Evolutionary conservation across 1,284 basidiomycete genomes (phyloP).

Genomic region (Puccinia coronata): DNA sequence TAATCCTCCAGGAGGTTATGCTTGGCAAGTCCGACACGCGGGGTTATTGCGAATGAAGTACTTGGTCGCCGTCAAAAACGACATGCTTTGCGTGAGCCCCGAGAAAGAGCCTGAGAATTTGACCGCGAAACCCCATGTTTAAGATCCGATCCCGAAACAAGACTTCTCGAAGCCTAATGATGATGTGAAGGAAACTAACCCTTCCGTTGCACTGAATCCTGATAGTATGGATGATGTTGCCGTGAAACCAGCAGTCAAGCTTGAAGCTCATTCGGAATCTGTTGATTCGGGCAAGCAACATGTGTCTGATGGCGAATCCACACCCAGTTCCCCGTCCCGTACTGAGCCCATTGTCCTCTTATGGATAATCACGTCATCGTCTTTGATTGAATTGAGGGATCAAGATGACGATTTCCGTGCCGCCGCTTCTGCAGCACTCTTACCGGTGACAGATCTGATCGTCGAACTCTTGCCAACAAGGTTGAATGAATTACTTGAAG

Average conservation of each 20-base stretch:
- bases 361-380: constrained; percentile 26
- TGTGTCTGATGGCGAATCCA: neutral
- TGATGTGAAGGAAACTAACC: constrained; percentile 54
- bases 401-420: constrained; percentile 94
- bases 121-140: neutral
- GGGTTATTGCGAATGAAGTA: constrained; percentile 96
- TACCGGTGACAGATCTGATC: constrained; percentile 79
- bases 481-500: constrained; percentile 71
- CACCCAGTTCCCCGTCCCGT: constrained; percentile 45
- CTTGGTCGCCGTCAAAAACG: constrained; percentile 87
- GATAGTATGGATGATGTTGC: constrained; percentile 55
- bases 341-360: neutral
- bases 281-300: neutral
- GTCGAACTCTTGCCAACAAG: constrained; percentile 70
- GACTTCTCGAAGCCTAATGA: constrained; percentile 52
- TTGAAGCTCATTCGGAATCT: neutral
- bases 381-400: constrained; percentile 72
- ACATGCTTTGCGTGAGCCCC: constrained; percentile 67
- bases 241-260: constrained; percentile 51
- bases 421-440: constrained; percentile 86
- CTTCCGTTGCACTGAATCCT: constrained; percentile 54
- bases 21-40: constrained; percentile 97
- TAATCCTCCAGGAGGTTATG: constrained; percentile 64
- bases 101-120: neutral
- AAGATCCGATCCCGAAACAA: neutral